phyloP scores from a whole-genome alignment of 164 flowering plant genomes.

The Litsea cubeba region DNA sequence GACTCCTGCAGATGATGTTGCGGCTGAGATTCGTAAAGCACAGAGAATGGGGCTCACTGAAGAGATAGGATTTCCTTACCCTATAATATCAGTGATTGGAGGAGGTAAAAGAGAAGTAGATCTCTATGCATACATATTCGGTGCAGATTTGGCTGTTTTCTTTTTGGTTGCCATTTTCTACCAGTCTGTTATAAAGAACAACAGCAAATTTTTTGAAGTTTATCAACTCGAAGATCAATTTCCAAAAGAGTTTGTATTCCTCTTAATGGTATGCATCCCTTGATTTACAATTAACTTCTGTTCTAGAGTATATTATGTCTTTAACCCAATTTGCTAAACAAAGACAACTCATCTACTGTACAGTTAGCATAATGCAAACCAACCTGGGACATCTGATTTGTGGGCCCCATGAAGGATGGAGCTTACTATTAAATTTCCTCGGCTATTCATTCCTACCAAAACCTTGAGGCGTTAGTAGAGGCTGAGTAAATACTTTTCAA shows the following conservation, averaged over 20 bases:
- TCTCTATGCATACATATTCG: conserved; percentile 95
- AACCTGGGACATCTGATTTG: neutral
- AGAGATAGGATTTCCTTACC: conserved; percentile 77
- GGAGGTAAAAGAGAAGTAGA: conserved; percentile 94
- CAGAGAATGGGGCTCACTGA: conserved; percentile 42
- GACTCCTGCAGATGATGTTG: conserved; percentile 90
- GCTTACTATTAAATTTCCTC: too few relatives aligned
- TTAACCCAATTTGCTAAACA: neutral
- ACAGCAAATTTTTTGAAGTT: conserved; percentile 83
- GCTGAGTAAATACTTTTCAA: too few relatives aligned
- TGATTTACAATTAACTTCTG: neutral
- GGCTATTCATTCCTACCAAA: too few relatives aligned
- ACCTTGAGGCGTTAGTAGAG: too few relatives aligned
- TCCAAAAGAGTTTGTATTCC: conserved; percentile 83
- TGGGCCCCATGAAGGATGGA: neutral
- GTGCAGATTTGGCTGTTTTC: conserved; percentile 86
- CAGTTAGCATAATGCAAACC: neutral
- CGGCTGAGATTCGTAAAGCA: conserved; percentile 66
- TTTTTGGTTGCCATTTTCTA: conserved; percentile 90
- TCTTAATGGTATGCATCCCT: conserved; percentile 61
- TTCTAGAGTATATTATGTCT: neutral
- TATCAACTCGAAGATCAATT: conserved; percentile 99
- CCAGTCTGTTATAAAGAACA: conserved; percentile 80
- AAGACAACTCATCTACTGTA: neutral
- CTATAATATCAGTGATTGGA: conserved; percentile 78